Conservation (phyloP, 306 rosid genomes). For the Pachyrhizus erosus region DNA sequence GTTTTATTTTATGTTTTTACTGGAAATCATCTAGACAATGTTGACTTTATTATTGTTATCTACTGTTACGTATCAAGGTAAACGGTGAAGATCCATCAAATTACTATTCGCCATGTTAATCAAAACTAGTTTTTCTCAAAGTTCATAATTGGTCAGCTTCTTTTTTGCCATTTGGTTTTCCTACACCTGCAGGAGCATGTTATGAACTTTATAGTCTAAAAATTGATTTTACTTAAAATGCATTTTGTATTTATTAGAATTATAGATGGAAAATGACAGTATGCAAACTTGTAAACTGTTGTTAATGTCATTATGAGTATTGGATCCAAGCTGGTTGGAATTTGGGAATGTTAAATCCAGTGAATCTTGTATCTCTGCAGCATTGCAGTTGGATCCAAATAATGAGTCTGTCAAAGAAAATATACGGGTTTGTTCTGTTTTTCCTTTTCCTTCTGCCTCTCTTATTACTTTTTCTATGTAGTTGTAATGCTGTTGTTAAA, state of each 20-base stretch:
- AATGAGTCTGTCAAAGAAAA: slow-evolving; percentile 87
- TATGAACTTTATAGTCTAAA: slow-evolving; percentile 16
- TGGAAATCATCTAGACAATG: background rate
- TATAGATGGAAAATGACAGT: background rate
- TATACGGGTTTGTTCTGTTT: slow-evolving; percentile 65
- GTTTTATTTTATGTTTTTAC: slow-evolving; percentile 7
- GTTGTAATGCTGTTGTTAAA: slow-evolving; percentile 41
- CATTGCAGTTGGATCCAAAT: slow-evolving; percentile 86
- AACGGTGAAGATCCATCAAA: slow-evolving; percentile 14
- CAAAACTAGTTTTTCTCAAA: slow-evolving; percentile 3
- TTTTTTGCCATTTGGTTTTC: background rate
- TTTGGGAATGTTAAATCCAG: slow-evolving; percentile 10
- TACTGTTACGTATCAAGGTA: slow-evolving; percentile 11
- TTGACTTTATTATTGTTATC: slow-evolving; percentile 15
- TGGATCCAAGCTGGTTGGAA: slow-evolving; percentile 31
- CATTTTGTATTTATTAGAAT: slow-evolving; percentile 8
- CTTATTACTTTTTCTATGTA: slow-evolving; percentile 22
- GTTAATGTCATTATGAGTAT: slow-evolving; percentile 2
- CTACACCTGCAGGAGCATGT: background rate
- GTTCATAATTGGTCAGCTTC: slow-evolving; percentile 13
- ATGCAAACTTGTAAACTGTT: background rate
- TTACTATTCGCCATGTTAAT: slow-evolving; percentile 22
- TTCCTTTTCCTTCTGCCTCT: slow-evolving; percentile 26
- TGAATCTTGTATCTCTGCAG: slow-evolving; percentile 52
- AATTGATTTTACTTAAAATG: slow-evolving; percentile 27